Evolutionary conservation across 2,329 filamentous ascomycete genomes (phyloP), one percentile per base, ranked within the genome.

Genomic region (Apiospora saccharicola): DNA sequence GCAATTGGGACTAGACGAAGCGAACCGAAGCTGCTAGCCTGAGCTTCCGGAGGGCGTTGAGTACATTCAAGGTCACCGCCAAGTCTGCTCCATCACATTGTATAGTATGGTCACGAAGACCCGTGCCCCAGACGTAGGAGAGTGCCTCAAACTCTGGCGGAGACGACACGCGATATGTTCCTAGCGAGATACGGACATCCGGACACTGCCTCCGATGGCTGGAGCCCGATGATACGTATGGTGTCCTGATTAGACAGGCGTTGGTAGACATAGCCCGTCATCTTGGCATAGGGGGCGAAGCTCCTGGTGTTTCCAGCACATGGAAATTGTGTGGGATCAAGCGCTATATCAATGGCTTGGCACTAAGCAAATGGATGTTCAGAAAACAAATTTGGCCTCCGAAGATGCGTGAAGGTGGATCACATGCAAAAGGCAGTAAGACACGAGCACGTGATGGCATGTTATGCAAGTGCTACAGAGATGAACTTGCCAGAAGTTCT

Each of bases 1-100:
- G 26, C 26, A 30, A 30, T 30, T 30, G 26, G 4, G 26, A 30
- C 77, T 77, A 79, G 13, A 78, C 72, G 6, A 75, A 34, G 3
- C 51, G 24, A 8, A 19, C 26, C 24, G 26, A 19, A 19, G 24
- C 14, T 0, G 51, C 24, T 0, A 57, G n/a, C 26, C 24, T 34
- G 51, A 57, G 51, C 8, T 57, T 14, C 51, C 8, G 24, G 51
- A 57, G 51, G 51, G 26, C 51, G 26, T 16, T 3, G 24, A 57
- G 7, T 26, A 57, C 24, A 30, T 57, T 57, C 51, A 26, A 34
- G 16, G 51, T 57, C 13, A 57, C 51, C 13, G 24, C 51, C 26
- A 57, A 57, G 30, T 30, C 51, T 0, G 4, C 12, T 24, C 51
- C 51, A 5, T 57, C 51, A 19, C 51, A 57, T 19, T 30, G 4